phyloP scores from a whole-genome alignment of 2,329 filamentous ascomycete species.

The Alternaria conjuncta region DNA sequence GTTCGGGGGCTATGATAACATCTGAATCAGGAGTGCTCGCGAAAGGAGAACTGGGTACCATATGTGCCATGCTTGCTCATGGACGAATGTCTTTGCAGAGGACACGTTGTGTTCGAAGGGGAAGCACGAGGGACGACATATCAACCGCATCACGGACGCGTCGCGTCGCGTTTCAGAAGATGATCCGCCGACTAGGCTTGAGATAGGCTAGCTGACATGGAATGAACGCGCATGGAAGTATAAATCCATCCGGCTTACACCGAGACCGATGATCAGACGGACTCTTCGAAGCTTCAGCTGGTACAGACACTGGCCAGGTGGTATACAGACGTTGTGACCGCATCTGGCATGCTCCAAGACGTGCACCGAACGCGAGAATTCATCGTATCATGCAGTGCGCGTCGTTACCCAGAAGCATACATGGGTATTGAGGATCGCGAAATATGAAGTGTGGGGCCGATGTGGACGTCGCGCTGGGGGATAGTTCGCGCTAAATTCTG shows the following conservation, averaged over 20 bases:
- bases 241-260: not conserved
- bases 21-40: not conserved
- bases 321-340: not conserved
- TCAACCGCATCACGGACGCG: not conserved
- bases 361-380: not conserved
- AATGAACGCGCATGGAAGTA: not conserved
- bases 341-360: not conserved
- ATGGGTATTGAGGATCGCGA: not conserved
- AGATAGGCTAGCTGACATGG: not conserved
- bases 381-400: not conserved
- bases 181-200: not conserved
- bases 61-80: not conserved
- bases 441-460: not conserved
- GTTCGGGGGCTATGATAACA: not conserved
- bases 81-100: not conserved
- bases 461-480: not conserved
- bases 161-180: not conserved
- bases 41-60: not conserved
- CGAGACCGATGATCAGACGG: not conserved
- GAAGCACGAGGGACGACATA: not conserved
- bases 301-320: not conserved
- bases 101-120: not conserved
- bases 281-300: not conserved
- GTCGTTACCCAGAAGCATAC: not conserved
- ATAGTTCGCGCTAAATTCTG: not conserved